Evolutionary conservation across 192 early-diverging fungal species (phyloP), one percentile per base, ranked within the genome.

Genomic region (Coemansia sp.): DNA sequence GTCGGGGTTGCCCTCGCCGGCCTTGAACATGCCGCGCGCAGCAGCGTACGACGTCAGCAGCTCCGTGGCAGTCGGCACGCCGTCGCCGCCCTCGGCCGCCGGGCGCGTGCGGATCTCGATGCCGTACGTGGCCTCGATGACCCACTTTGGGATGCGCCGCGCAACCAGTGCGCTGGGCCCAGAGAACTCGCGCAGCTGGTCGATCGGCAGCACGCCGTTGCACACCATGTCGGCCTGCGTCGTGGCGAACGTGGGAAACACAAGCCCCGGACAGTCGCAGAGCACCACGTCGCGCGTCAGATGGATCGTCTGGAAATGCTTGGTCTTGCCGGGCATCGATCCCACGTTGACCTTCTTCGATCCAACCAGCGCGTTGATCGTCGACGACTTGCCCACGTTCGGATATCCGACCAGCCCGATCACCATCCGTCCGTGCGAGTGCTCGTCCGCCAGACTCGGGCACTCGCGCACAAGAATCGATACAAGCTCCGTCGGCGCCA

Each of bases 251-350:
- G 94, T 92, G 15, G 98, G 98, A 87, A 99, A 98, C 15, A 99
- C 98, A 21, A 99, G 86, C 72, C 98, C 98, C 53, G 98, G 98
- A 84, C 98, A 99, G 84, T 99, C 98, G 77, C 98, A 99, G 47
- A 99, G 91, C 18, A 98, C 82, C 44, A 96, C 79, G 38, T 83
- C 74, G 59, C 89, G 86, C 3, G 93, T 92, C 70, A 99, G 85
- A 56, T 95, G 92, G 67, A 99, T 94, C 40, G 98, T 98, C 85
- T 99, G 98, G 85, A 99, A 99, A 77, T 99, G 98, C 86, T 98
- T 98, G 63, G 98, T 99, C 71, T 98, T 99, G 68, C 98, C 98
- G 19, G 98, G 98, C 19, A 96, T 99, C 38, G 98, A 87, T 11
- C 93, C 92, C 16, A 99, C 96, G 7, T 97, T 93, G 37, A 99